These are phyloP conservation scores for Leishmania martiniquensis DNA, from an alignment of 208 protist genomes.

Conservation along the genomic window DNA sequence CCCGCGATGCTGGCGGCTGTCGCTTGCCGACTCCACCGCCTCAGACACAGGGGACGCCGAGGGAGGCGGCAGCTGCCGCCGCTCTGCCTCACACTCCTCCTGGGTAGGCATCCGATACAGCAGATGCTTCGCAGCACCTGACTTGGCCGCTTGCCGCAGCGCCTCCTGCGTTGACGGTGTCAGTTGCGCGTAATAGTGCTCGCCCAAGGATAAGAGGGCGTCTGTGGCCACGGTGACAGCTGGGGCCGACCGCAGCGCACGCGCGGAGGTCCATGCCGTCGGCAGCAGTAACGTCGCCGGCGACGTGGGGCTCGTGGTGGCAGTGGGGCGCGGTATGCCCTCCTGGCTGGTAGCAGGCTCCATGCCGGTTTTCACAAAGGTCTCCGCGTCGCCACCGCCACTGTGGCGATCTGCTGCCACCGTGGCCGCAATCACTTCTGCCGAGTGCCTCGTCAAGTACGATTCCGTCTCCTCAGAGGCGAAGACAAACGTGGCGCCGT, in stretches of 20 bases:
- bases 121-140: slow-evolving; percentile 17
- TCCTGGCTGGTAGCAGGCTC: neutral
- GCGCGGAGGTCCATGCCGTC: neutral
- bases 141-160: slow-evolving; percentile 19
- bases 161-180: slow-evolving; percentile 19
- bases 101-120: slow-evolving; percentile 20
- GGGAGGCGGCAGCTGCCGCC: slow-evolving; percentile 3
- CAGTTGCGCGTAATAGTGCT: slow-evolving; percentile 14
- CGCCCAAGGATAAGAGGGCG: slow-evolving; percentile 15
- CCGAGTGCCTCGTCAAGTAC: slow-evolving; percentile 14
- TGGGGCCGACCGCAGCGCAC: slow-evolving; percentile 5
- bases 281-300: neutral
- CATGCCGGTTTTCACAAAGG: neutral
- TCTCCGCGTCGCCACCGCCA: neutral
- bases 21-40: neutral
- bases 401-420: neutral
- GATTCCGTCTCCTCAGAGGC: slow-evolving; percentile 28
- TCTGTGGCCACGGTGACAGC: slow-evolving; percentile 7
- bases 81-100: slow-evolving; percentile 16
- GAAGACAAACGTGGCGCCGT: slow-evolving; percentile 41
- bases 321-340: neutral
- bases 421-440: slow-evolving; percentile 14
- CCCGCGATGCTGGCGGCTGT: neutral
- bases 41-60: neutral
- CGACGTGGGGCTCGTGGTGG: neutral